phyloP scores from a whole-genome alignment of 176 grass and related monocot species.

The Chloris gayana region DNA sequence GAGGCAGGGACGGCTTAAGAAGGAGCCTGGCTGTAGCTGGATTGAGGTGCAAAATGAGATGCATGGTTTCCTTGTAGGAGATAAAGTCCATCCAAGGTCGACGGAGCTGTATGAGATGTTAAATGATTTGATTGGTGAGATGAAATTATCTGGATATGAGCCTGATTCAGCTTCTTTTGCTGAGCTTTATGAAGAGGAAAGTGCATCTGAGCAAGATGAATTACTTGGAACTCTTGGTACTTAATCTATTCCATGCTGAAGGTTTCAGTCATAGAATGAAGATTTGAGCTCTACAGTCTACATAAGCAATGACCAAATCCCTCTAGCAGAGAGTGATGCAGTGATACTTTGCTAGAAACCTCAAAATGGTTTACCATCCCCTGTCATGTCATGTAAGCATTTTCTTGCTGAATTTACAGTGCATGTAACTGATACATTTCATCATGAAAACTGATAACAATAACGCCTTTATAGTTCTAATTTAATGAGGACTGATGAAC shows the following conservation, averaged over 20 bases:
- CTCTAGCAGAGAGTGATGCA: conserved; percentile 10
- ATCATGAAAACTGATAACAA: no score
- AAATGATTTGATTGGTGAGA: conserved; percentile 69
- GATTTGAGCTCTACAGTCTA: not conserved
- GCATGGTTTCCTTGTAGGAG: conserved; percentile 77
- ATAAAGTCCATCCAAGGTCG: conserved; percentile 65
- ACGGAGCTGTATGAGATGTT: conserved; percentile 68
- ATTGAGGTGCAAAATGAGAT: conserved; percentile 73
- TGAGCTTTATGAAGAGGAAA: conserved; percentile 49
- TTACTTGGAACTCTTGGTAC: conserved; percentile 25
- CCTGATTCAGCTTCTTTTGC: conserved; percentile 43
- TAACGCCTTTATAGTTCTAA: not conserved
- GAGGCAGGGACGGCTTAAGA: conserved; percentile 66
- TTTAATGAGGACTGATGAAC: no score
- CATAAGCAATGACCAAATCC: not conserved
- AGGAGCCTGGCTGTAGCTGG: conserved; percentile 94
- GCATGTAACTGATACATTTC: not conserved
- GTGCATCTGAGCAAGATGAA: conserved; percentile 33
- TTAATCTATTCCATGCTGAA: conserved; percentile 16
- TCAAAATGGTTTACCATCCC: not conserved
- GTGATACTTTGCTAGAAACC: not conserved
- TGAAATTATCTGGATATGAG: conserved; percentile 62
- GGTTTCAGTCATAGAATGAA: conserved; percentile 21
- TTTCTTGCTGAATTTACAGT: conserved; percentile 31
- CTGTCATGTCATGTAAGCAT: conserved; percentile 22